These are phyloP conservation scores for Coffea canephora DNA, from an alignment of 257 asterid genomes.

Conservation along the genomic window DNA sequence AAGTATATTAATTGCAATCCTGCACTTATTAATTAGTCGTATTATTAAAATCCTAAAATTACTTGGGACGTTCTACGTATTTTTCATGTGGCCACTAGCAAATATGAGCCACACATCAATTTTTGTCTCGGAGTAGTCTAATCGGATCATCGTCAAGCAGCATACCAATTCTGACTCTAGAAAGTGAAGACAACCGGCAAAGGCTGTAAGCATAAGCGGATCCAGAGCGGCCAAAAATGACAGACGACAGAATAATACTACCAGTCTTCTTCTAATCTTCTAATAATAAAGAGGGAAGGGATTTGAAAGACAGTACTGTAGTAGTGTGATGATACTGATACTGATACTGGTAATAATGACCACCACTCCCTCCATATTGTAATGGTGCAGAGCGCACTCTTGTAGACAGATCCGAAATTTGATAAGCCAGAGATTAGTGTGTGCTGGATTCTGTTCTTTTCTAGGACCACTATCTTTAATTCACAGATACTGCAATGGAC, in stretches of 20 bases:
- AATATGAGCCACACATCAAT: neutral
- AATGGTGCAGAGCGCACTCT: neutral
- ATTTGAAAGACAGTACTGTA: neutral
- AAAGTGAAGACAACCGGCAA: neutral
- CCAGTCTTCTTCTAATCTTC: too few relatives aligned
- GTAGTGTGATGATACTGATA: neutral
- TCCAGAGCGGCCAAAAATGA: neutral
- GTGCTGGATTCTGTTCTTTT: neutral
- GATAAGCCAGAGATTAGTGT: neutral
- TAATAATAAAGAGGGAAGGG: neutral
- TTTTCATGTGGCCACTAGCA: neutral
- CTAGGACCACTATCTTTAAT: neutral
- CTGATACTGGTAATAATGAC: too few relatives aligned
- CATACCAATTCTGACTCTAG: neutral
- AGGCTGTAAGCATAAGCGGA: neutral
- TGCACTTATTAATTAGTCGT: too few relatives aligned
- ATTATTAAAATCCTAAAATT: too few relatives aligned
- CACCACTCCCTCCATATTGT: too few relatives aligned
- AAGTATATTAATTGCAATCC: too few relatives aligned
- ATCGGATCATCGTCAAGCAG: too few relatives aligned
- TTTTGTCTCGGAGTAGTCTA: neutral
- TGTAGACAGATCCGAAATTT: neutral
- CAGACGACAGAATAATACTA: too few relatives aligned
- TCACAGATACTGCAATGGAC: neutral
- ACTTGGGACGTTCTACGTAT: neutral